Conservation (phyloP, 768 basidiomycete genomes). For the Pulveroboletus sp. region DNA sequence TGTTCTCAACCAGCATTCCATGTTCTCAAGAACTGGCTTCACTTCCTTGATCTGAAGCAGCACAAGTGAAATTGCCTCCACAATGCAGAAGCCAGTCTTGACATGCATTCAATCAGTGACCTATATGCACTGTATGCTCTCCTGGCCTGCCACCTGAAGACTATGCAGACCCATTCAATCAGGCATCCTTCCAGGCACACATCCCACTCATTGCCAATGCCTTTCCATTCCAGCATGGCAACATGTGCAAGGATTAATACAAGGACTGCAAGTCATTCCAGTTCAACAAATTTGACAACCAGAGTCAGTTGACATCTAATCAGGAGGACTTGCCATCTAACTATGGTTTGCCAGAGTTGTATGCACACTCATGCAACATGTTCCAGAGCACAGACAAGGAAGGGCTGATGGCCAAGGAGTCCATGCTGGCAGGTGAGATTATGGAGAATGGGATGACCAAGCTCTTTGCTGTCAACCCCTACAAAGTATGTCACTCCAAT, state of each 20-base stretch:
- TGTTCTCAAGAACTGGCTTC: slow-evolving; percentile 76
- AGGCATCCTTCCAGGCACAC: slow-evolving; percentile 54
- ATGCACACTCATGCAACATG: too few relatives aligned
- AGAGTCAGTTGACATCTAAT: too few relatives aligned
- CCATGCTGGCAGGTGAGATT: too few relatives aligned
- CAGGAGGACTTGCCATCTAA: too few relatives aligned
- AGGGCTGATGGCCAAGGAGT: too few relatives aligned
- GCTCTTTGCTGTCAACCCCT: slow-evolving; percentile 91
- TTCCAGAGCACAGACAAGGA: too few relatives aligned
- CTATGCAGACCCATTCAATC: slow-evolving; percentile 49
- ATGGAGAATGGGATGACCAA: too few relatives aligned
- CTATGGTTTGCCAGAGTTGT: too few relatives aligned
- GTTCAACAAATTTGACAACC: too few relatives aligned
- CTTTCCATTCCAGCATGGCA: too few relatives aligned
- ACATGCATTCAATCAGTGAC: slow-evolving; percentile 53
- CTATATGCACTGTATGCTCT: slow-evolving; percentile 73
- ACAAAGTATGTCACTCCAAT: slow-evolving; percentile 82
- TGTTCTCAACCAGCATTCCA: slow-evolving; percentile 82
- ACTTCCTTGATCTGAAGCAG: slow-evolving; percentile 78
- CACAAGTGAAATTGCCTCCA: slow-evolving; percentile 72
- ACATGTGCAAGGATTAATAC: too few relatives aligned
- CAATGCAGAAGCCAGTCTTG: slow-evolving; percentile 69
- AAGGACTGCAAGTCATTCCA: too few relatives aligned
- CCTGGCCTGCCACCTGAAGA: slow-evolving; percentile 42
- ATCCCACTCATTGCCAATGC: slow-evolving; percentile 81